These are phyloP conservation scores for Lagenidium giganteum DNA, from an alignment of 352 stramenopile genomes.

Conservation along the genomic window DNA sequence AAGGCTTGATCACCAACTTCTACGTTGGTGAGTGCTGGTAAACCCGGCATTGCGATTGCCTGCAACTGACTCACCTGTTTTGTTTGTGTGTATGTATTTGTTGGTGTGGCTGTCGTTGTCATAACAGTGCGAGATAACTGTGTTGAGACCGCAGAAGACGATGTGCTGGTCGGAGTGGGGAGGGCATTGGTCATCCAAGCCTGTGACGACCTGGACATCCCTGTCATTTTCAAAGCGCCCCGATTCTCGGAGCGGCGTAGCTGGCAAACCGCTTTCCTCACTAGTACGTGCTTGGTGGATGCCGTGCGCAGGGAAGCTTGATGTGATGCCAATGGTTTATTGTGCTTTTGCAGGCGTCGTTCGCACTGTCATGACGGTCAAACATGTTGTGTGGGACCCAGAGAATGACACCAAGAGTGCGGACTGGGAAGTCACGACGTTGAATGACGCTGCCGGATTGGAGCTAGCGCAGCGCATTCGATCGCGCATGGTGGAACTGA, in stretches of 20 bases:
- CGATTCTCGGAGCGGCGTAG: conserved; percentile 35
- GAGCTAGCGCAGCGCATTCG: too few relatives aligned
- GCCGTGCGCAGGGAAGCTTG: conserved; percentile 18
- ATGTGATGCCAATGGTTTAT: too few relatives aligned
- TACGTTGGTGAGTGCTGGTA: conserved; percentile 72
- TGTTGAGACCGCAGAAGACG: conserved; percentile 39
- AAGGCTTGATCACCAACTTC: conserved; percentile 79
- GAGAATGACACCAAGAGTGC: too few relatives aligned
- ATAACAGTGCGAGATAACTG: conserved; percentile 31
- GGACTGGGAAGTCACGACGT: too few relatives aligned
- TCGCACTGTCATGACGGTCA: too few relatives aligned
- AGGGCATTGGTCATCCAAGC: conserved; percentile 56
- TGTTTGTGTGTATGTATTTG: background rate
- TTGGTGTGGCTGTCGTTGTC: conserved; percentile 1
- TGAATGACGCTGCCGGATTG: too few relatives aligned
- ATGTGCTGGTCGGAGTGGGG: conserved; percentile 53
- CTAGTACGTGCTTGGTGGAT: conserved; percentile 47
- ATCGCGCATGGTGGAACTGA: too few relatives aligned
- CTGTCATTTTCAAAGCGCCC: conserved; percentile 44
- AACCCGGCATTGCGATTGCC: too few relatives aligned
- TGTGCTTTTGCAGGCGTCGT: too few relatives aligned
- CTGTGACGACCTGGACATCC: conserved; percentile 50
- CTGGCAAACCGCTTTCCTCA: conserved; percentile 73
- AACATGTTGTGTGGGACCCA: too few relatives aligned
- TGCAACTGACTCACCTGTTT: background rate